Evolutionary conservation across 1,284 basidiomycete species (phyloP).

Genomic region (Sphagnurus paluster): DNA sequence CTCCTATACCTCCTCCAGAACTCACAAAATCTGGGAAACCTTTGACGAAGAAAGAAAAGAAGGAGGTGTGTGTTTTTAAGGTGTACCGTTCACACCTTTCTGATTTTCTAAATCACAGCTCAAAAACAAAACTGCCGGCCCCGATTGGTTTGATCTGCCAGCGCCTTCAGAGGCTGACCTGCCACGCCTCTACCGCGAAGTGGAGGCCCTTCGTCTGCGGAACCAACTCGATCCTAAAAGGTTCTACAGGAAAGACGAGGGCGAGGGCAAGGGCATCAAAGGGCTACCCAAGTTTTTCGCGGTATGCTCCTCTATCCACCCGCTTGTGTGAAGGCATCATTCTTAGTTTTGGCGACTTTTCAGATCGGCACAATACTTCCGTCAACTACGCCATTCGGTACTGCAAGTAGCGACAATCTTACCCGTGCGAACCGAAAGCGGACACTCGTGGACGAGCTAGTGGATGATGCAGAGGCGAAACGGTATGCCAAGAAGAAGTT

Average conservation of each 20-base stretch:
- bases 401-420: slow-evolving; percentile 70
- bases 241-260: slow-evolving; percentile 86
- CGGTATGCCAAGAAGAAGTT: slow-evolving; percentile 96
- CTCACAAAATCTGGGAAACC: slow-evolving; percentile 57
- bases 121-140: slow-evolving; percentile 75
- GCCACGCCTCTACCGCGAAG: slow-evolving; percentile 86
- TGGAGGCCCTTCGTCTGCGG: slow-evolving; percentile 88
- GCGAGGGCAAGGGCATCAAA: slow-evolving; percentile 84
- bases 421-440: slow-evolving; percentile 69
- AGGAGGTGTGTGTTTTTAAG: slow-evolving; percentile 46
- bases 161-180: slow-evolving; percentile 79
- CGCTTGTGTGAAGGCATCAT: slow-evolving; percentile 7
- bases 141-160: slow-evolving; percentile 91
- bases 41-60: slow-evolving; percentile 68
- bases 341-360: slow-evolving; percentile 12
- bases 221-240: slow-evolving; percentile 96
- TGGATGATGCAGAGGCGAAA: slow-evolving; percentile 84
- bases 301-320: slow-evolving; percentile 48
- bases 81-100: not conserved
- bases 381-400: slow-evolving; percentile 75
- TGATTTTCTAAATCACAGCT: slow-evolving; percentile 41
- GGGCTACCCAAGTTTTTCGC: slow-evolving; percentile 89
- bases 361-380: slow-evolving; percentile 89
- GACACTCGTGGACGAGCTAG: slow-evolving; percentile 86
- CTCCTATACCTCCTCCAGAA: slow-evolving; percentile 58